Evolutionary conservation across 2,329 filamentous ascomycete species (phyloP).

Genomic region (Acephala macrosclerotiorum): DNA sequence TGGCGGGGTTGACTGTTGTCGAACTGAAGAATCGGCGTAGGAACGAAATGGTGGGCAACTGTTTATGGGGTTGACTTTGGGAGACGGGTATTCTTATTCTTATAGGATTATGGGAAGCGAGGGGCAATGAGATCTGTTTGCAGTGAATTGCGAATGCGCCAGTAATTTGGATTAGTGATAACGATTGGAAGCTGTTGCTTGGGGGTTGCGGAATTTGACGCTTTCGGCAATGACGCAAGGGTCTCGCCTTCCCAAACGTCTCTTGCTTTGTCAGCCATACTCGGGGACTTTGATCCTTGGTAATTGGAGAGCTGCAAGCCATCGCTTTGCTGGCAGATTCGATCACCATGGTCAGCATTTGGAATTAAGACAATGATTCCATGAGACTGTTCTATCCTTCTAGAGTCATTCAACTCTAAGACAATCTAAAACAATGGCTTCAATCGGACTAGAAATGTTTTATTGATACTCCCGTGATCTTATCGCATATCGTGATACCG

Average conservation of each 20-base stretch:
- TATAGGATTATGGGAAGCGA: conserved; percentile 5
- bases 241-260: background rate
- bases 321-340: conserved; percentile 25
- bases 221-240: conserved; percentile 12
- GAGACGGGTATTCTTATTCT: conserved; percentile 17
- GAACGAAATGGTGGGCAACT: conserved; percentile 64
- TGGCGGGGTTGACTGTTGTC: conserved; percentile 62
- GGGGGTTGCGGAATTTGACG: background rate
- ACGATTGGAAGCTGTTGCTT: background rate
- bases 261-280: background rate
- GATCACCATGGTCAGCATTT: conserved; percentile 26
- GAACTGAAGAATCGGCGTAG: conserved; percentile 75
- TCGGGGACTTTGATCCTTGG: background rate
- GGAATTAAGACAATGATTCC: conserved; percentile 17
- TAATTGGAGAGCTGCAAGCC: conserved; percentile 4
- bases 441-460: background rate
- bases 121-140: conserved; percentile 16
- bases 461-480: background rate
- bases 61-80: conserved; percentile 17
- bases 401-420: background rate
- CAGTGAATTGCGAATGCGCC: conserved; percentile 10
- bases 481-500: background rate
- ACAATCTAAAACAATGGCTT: background rate
- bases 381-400: background rate
- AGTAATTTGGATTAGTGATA: conserved; percentile 1